Conservation (phyloP, 176 grass and related monocot genomes). For the Guadua angustifolia region DNA sequence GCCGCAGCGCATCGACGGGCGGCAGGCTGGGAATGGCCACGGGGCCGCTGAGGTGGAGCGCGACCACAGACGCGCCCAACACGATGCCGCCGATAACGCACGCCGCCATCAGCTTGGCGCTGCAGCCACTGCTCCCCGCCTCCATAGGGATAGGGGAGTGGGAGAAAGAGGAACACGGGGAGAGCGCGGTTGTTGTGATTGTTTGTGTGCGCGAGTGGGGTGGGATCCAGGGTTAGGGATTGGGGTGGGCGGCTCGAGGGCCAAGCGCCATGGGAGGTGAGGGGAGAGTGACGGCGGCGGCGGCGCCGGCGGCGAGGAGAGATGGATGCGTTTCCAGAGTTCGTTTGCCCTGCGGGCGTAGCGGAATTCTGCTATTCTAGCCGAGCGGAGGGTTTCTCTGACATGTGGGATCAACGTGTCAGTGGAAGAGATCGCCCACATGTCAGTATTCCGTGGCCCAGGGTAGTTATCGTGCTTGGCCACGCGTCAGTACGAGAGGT, state of each 20-base stretch:
- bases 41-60: constrained; percentile 46
- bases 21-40: constrained; percentile 17
- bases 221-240: constrained; percentile 44
- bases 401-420: neutral
- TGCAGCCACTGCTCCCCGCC: constrained; percentile 31
- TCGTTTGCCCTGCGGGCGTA: neutral
- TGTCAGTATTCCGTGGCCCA: no score
- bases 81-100: constrained; percentile 74
- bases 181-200: neutral
- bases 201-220: neutral
- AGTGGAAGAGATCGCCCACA: neutral
- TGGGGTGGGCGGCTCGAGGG: neutral
- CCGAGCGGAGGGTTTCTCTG: neutral
- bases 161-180: neutral
- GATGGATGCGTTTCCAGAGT: neutral
- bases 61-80: constrained; percentile 61
- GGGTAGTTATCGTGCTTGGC: neutral
- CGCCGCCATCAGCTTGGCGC: constrained; percentile 51
- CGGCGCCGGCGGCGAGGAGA: neutral
- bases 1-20: constrained; percentile 24
- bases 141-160: constrained; percentile 45
- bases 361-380: neutral
- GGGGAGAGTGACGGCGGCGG: neutral
- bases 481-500: neutral
- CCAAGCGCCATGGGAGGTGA: constrained; percentile 37